Conservation (phyloP, 2,329 filamentous ascomycete species). For the Fusarium buxicola region DNA sequence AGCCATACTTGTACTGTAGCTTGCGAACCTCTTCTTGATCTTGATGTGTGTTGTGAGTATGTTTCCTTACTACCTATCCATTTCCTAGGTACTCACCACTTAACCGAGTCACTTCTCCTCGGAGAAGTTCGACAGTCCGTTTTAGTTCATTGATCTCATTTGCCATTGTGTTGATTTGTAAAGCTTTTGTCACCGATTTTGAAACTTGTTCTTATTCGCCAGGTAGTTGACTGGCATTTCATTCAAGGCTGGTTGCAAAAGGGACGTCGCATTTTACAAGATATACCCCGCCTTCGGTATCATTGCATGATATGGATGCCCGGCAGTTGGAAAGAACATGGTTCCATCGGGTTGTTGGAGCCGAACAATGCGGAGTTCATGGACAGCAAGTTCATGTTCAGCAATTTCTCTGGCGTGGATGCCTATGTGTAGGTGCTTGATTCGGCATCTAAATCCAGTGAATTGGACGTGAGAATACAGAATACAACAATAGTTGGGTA, state of each 20-base stretch:
- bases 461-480: neutral
- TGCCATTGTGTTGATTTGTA: constrained; percentile 3
- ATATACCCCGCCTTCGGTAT: neutral
- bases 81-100: neutral
- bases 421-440: neutral
- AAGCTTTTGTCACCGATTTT: constrained; percentile 1
- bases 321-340: neutral
- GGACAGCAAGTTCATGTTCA: neutral
- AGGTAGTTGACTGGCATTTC: neutral
- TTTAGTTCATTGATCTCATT: constrained; percentile 1
- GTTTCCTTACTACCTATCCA: neutral
- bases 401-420: neutral
- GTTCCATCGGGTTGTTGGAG: neutral
- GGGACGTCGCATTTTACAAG: neutral
- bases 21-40: constrained; percentile 20
- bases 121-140: constrained; percentile 3
- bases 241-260: neutral
- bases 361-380: neutral
- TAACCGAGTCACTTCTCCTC: constrained; percentile 2
- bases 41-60: neutral
- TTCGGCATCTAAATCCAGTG: neutral
- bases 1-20: constrained; percentile 20
- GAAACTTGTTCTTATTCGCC: neutral
- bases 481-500: neutral
- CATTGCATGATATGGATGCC: neutral